Percentiles rank a stretch among this genome's conserved stretches.
Conservation (phyloP, 176 grass and related monocot species). For the Oryza meridionalis region DNA sequence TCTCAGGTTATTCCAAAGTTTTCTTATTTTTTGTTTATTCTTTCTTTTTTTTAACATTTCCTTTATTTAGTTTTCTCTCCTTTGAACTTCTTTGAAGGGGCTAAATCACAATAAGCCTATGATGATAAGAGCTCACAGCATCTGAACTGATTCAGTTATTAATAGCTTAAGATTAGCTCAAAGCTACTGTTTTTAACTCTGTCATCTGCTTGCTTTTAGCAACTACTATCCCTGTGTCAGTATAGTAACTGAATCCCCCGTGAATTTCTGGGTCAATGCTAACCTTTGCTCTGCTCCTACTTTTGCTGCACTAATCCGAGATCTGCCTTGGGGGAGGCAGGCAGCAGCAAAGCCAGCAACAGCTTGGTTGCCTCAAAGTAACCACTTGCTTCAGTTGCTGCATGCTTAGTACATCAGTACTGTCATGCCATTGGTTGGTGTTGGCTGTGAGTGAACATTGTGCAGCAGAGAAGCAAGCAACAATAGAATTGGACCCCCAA, state of each 20-base stretch:
- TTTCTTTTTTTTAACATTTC: background rate
- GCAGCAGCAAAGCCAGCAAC: background rate
- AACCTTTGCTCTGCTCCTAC: slow-evolving; percentile 59
- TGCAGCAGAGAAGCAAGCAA: slow-evolving; percentile 33
- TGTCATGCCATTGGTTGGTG: slow-evolving; percentile 48
- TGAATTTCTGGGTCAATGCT: slow-evolving; percentile 55
- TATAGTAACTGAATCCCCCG: slow-evolving; percentile 40
- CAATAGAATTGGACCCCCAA: slow-evolving; percentile 9
- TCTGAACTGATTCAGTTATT: slow-evolving; percentile 28
- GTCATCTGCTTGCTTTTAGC: slow-evolving; percentile 6
- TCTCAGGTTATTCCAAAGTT: slow-evolving; percentile 28
- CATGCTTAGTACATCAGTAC: slow-evolving; percentile 48
- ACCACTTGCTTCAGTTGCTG: slow-evolving; percentile 45
- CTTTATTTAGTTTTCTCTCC: slow-evolving; percentile 30
- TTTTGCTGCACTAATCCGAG: slow-evolving; percentile 52
- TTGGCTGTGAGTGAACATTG: slow-evolving; percentile 33
- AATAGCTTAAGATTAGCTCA: slow-evolving; percentile 45
- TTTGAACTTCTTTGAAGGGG: slow-evolving; percentile 10
- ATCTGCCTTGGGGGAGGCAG: slow-evolving; percentile 41
- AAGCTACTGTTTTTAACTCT: slow-evolving; percentile 33
- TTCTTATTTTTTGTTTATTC: background rate
- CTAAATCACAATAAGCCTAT: slow-evolving; percentile 43
- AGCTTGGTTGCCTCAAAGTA: slow-evolving; percentile 39
- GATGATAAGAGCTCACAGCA: slow-evolving; percentile 35
- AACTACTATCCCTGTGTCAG: background rate